A percentile compares a stretch with the other conserved stretches of the same genome.
These are phyloP conservation scores for Paramecium octaurelia DNA, from an alignment of 73 alveolate genomes.

Conservation along the genomic window DNA sequence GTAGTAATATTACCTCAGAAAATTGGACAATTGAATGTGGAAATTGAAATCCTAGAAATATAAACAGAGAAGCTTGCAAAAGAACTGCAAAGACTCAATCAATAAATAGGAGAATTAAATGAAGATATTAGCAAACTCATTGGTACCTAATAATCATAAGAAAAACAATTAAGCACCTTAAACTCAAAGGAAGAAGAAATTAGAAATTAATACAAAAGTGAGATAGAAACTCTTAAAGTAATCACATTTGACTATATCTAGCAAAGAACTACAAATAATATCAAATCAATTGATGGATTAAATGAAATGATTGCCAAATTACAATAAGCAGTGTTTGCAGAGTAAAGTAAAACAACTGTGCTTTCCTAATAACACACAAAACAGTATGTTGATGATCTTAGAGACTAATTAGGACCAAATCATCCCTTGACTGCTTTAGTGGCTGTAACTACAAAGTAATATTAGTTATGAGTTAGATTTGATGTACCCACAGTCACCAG, in stretches of 20 bases:
- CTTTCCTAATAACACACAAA: neutral
- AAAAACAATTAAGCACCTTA: neutral
- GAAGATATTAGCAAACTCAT: neutral
- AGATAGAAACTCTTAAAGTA: neutral
- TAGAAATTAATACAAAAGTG: neutral
- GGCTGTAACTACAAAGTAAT: constrained; percentile 32
- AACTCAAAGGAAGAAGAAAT: constrained; percentile 39
- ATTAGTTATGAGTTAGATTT: neutral
- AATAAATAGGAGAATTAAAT: constrained; percentile 2
- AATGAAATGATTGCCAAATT: constrained; percentile 34
- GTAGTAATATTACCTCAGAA: neutral
- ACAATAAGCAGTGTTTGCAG: constrained; percentile 15
- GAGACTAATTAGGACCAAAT: neutral
- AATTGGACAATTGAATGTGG: constrained; percentile 42
- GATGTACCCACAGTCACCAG: constrained; percentile 18
- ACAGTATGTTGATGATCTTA: neutral
- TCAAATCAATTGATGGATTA: neutral
- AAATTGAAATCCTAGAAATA: constrained; percentile 28
- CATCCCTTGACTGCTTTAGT: constrained; percentile 46
- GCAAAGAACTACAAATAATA: neutral
- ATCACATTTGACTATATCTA: neutral
- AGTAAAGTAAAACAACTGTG: neutral
- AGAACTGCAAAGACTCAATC: neutral
- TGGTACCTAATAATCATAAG: constrained; percentile 15
- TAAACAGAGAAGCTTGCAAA: neutral